Percentiles rank a stretch among this genome's conserved stretches.
Conservation (phyloP, 2,329 filamentous ascomycete species). For the Harringtonia aguacate region DNA sequence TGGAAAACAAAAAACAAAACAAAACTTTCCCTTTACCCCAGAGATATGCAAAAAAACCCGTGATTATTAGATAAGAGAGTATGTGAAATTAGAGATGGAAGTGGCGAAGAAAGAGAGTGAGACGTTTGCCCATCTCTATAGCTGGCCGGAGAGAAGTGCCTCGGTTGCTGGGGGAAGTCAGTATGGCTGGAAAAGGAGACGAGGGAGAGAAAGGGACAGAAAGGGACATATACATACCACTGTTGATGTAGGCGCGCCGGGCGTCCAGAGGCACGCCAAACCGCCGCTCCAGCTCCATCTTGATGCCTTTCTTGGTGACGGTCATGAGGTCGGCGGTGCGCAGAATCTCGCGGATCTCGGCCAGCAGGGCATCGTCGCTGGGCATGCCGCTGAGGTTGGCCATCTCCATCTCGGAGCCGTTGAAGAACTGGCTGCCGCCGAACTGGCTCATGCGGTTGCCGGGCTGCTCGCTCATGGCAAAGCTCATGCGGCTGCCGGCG, state of each 20-base stretch:
- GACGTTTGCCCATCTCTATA: conserved; percentile 29
- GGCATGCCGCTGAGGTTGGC: conserved; percentile 65
- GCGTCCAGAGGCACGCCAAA: conserved; percentile 80
- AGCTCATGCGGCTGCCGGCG: conserved; percentile 55
- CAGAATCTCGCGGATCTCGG: conserved; percentile 91
- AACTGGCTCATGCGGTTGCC: conserved; percentile 50
- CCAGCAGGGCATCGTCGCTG: conserved; percentile 77
- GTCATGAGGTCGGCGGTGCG: conserved; percentile 91
- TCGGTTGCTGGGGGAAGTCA: conserved; percentile 51
- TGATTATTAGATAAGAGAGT: neutral
- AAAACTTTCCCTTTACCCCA: conserved; percentile 1
- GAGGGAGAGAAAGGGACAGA: neutral
- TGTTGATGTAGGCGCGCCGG: conserved; percentile 89
- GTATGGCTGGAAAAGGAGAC: neutral
- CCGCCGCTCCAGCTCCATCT: conserved; percentile 79
- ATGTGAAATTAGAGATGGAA: conserved; percentile 5
- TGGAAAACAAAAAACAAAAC: neutral
- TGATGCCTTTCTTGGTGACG: conserved; percentile 97
- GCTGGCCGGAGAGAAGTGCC: conserved; percentile 65
- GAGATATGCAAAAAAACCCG: conserved; percentile 6
- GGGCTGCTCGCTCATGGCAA: conserved; percentile 60
- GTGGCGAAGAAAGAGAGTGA: neutral
- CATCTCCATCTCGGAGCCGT: conserved; percentile 56
- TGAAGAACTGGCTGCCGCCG: conserved; percentile 47
- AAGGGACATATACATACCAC: conserved; percentile 67